Percentiles rank a stretch among this genome's conserved stretches.
Conservation (phyloP, 2,329 filamentous ascomycete species). For the Ceratocystis colombiana region DNA sequence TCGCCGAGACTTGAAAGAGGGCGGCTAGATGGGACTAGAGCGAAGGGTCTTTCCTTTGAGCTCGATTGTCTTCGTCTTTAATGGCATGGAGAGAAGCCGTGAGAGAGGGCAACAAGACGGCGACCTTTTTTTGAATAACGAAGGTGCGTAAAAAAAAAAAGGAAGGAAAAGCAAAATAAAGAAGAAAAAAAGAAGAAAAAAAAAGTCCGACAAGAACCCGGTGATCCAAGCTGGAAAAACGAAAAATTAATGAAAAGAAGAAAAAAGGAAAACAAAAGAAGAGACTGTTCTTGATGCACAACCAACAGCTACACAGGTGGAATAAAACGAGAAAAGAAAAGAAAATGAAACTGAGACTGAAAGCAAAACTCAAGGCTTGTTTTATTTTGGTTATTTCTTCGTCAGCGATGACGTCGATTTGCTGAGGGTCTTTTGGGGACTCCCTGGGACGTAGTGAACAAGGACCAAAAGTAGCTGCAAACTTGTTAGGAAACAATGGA, state of each 20-base stretch:
- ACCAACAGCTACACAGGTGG: not conserved
- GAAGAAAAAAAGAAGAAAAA: constrained; percentile 3
- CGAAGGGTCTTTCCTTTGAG: not conserved
- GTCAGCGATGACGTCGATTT: constrained; percentile 10
- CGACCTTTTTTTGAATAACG: not conserved
- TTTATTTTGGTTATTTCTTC: not conserved
- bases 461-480: too few species aligned
- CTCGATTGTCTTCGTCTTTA: not conserved
- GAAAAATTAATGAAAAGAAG: not conserved
- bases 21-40: not conserved
- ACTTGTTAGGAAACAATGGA: too few species aligned
- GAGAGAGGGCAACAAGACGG: not conserved
- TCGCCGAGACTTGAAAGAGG: not conserved
- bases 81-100: not conserved
- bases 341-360: not conserved
- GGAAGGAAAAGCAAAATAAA: not conserved
- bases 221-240: not conserved
- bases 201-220: not conserved
- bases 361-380: not conserved
- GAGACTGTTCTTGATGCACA: not conserved
- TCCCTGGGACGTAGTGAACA: not conserved
- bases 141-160: not conserved
- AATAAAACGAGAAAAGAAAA: not conserved
- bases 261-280: not conserved
- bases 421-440: not conserved